phyloP scores from a whole-genome alignment of 495 filamentous ascomycete species.

The Mytilinidion resinicola region DNA sequence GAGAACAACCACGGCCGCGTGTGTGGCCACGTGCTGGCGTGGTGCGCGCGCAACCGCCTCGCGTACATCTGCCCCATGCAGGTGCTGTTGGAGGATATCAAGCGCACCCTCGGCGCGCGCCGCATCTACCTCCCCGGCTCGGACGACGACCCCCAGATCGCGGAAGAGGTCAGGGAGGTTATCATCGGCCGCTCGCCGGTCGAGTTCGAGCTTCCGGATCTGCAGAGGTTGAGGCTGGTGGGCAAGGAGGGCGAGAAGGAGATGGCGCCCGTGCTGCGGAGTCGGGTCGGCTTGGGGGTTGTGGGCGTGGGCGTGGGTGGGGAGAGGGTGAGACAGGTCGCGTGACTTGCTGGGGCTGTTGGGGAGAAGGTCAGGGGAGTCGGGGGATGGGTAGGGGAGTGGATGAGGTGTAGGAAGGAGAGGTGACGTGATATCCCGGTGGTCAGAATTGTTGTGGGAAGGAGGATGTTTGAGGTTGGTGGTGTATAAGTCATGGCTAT shows the following conservation, averaged over 20 bases:
- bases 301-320: not conserved
- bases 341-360: not conserved
- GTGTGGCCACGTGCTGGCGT: conserved; percentile 85
- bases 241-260: conserved; percentile 20
- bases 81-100: conserved; percentile 76
- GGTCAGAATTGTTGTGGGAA: too few relatives aligned
- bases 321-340: not conserved
- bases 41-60: conserved; percentile 64
- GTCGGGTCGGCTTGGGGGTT: not conserved
- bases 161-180: not conserved
- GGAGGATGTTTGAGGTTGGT: too few relatives aligned
- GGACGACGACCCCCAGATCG: not conserved
- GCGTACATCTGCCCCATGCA: conserved; percentile 96
- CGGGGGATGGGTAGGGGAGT: not conserved
- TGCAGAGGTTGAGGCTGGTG: not conserved
- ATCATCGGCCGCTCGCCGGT: not conserved
- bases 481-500: too few relatives aligned
- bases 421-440: too few relatives aligned
- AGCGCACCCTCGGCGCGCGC: conserved; percentile 57
- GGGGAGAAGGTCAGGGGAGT: not conserved
- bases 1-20: conserved; percentile 72
- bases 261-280: conserved; percentile 19
- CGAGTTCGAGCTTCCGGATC: conserved; percentile 3
- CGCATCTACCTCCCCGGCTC: conserved; percentile 50
- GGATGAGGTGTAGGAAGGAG: not conserved